phyloP scores from a whole-genome alignment of 2,329 filamentous ascomycete species.

The Chaetomiaceae sp. region DNA sequence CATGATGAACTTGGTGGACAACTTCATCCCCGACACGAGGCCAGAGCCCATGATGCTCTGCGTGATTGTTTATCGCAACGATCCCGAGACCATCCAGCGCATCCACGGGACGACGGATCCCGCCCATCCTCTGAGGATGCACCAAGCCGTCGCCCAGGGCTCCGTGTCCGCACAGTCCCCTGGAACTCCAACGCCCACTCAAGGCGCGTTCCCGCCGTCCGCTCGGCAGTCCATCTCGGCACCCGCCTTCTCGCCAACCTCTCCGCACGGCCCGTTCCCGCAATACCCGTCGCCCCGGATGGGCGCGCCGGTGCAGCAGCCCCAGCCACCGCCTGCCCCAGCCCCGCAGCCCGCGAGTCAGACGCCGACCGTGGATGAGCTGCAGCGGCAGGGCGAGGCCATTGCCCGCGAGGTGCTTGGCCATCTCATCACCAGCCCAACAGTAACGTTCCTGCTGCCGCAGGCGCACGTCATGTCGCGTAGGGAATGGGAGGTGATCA shows the following conservation, averaged over 20 bases:
- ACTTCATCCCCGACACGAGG: slow-evolving; percentile 67
- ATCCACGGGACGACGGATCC: slow-evolving; percentile 29
- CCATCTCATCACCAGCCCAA: slow-evolving; percentile 56
- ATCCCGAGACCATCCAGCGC: slow-evolving; percentile 38
- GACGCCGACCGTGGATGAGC: slow-evolving; percentile 35
- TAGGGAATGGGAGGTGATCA: slow-evolving; percentile 71
- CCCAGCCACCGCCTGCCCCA: slow-evolving; percentile 17
- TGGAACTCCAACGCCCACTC: slow-evolving; percentile 34
- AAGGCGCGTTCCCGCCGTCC: slow-evolving; percentile 36
- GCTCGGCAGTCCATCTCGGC: slow-evolving; percentile 45
- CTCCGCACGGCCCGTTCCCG: slow-evolving; percentile 36
- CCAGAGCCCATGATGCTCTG: slow-evolving; percentile 75
- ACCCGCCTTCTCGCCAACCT: slow-evolving; percentile 52
- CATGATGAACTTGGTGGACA: slow-evolving; percentile 81
- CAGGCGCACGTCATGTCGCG: slow-evolving; percentile 64
- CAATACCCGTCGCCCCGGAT: slow-evolving; percentile 24
- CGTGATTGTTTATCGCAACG: slow-evolving; percentile 76
- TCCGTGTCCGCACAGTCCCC: slow-evolving; percentile 12
- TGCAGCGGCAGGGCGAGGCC: slow-evolving; percentile 49
- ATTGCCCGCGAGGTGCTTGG: slow-evolving; percentile 63
- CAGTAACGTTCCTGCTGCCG: slow-evolving; percentile 64
- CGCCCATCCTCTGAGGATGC: slow-evolving; percentile 2
- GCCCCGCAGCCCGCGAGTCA: slow-evolving; percentile 29
- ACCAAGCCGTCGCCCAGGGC: background rate
- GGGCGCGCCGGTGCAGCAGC: slow-evolving; percentile 32